These are phyloP conservation scores for Nissolia schottii DNA, from an alignment of 306 rosid genomes.

Conservation along the genomic window DNA sequence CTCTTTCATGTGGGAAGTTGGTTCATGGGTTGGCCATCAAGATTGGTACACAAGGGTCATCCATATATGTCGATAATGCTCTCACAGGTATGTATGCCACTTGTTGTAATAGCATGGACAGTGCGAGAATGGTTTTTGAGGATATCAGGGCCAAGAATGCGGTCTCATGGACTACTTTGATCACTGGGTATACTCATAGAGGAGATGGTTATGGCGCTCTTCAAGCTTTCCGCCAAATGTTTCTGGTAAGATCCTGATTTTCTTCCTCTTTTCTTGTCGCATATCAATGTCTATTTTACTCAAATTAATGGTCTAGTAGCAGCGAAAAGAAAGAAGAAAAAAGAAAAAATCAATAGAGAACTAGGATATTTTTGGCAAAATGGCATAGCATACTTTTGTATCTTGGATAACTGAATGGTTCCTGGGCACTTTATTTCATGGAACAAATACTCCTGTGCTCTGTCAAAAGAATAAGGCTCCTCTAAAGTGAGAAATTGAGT, in stretches of 20 bases:
- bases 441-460: no score
- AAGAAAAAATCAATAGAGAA: no score
- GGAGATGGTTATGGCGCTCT: constrained; percentile 58
- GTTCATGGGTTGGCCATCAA: constrained; percentile 54
- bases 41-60: constrained; percentile 47
- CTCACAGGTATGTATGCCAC: constrained; percentile 67
- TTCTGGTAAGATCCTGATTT: constrained; percentile 41
- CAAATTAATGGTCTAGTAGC: neutral
- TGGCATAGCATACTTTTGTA: no score
- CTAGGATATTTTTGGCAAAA: no score
- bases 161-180: constrained; percentile 72
- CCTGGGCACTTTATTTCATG: no score
- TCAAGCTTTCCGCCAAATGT: constrained; percentile 56
- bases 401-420: no score
- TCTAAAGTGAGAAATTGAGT: no score
- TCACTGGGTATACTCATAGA: constrained; percentile 66
- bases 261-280: neutral
- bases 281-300: neutral
- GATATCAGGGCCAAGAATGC: constrained; percentile 43
- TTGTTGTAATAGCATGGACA: constrained; percentile 50
- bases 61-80: constrained; percentile 59
- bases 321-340: neutral
- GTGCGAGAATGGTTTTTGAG: constrained; percentile 50
- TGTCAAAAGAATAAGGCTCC: no score
- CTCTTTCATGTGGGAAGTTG: constrained; percentile 44